phyloP scores from a whole-genome alignment of 2,329 filamentous ascomycete genomes.

The Diaporthe aspalathi region DNA sequence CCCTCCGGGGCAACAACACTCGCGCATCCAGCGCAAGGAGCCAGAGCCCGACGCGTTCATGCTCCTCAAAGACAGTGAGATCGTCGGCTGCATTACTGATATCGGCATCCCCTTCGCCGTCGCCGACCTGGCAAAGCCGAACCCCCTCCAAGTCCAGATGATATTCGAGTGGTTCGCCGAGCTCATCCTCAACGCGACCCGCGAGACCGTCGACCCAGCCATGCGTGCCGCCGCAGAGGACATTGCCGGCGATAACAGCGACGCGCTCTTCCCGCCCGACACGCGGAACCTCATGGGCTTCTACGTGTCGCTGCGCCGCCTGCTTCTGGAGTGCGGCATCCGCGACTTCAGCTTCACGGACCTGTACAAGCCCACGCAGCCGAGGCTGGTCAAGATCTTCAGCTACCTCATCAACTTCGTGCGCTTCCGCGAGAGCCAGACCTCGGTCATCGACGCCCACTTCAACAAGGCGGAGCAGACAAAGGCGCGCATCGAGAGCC shows the following conservation, averaged over 20 bases:
- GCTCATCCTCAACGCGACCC: conserved; percentile 90
- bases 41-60: conserved; percentile 71
- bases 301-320: conserved; percentile 82
- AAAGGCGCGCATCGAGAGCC: conserved; percentile 86
- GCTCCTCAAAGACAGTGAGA: conserved; percentile 77
- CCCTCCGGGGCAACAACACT: conserved; percentile 62
- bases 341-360: conserved; percentile 95
- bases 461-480: conserved; percentile 91
- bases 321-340: conserved; percentile 90
- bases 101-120: conserved; percentile 92
- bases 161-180: conserved; percentile 99
- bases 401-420: conserved; percentile 99
- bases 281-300: conserved; percentile 97
- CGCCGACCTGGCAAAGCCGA: conserved; percentile 91
- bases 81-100: conserved; percentile 96
- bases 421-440: conserved; percentile 94
- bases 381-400: conserved; percentile 92
- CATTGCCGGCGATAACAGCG: conserved; percentile 83
- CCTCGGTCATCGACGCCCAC: conserved; percentile 88
- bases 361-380: conserved; percentile 89
- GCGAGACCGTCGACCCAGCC: conserved; percentile 91
- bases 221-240: conserved; percentile 94
- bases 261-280: conserved; percentile 82
- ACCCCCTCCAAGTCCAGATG: conserved; percentile 93
- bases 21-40: conserved; percentile 65